phyloP scores from a whole-genome alignment of 2,329 filamentous ascomycete species.

The Colletotrichum destructivum region DNA sequence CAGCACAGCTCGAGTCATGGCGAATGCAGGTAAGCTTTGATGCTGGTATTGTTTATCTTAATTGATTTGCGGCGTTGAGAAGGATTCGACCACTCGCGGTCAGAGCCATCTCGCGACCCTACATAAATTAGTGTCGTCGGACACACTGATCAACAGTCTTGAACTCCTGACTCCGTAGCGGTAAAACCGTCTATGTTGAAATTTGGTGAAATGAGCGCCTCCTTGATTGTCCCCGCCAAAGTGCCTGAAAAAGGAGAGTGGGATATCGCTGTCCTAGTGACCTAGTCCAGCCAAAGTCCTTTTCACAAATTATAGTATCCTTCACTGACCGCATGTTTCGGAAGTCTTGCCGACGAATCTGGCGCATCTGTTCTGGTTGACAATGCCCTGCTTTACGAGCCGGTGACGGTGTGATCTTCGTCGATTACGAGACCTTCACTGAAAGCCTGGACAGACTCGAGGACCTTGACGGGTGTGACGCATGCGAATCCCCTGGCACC shows the following conservation, averaged over 20 bases:
- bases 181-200: conserved; percentile 36
- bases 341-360: neutral
- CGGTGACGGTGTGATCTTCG: conserved; percentile 79
- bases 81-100: neutral
- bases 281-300: conserved; percentile 41
- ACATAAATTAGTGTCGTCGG: conserved; percentile 3
- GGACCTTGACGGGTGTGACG: conserved; percentile 77
- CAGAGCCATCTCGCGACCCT: conserved; percentile 7
- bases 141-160: conserved; percentile 13
- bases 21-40: neutral
- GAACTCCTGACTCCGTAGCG: conserved; percentile 40
- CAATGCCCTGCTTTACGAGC: conserved; percentile 6
- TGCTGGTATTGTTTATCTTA: conserved; percentile 9
- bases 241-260: conserved; percentile 31
- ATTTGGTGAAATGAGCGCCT: conserved; percentile 23
- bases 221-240: conserved; percentile 37
- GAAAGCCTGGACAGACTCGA: conserved; percentile 77
- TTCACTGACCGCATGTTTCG: conserved; percentile 22
- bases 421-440: conserved; percentile 73
- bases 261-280: conserved; percentile 41
- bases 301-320: conserved; percentile 20
- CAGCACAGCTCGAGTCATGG: neutral
- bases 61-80: conserved; percentile 7
- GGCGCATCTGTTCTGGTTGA: conserved; percentile 6
- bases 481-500: conserved; percentile 80